Conservation (phyloP, 495 filamentous ascomycete genomes). For the Penicillium silybi region DNA sequence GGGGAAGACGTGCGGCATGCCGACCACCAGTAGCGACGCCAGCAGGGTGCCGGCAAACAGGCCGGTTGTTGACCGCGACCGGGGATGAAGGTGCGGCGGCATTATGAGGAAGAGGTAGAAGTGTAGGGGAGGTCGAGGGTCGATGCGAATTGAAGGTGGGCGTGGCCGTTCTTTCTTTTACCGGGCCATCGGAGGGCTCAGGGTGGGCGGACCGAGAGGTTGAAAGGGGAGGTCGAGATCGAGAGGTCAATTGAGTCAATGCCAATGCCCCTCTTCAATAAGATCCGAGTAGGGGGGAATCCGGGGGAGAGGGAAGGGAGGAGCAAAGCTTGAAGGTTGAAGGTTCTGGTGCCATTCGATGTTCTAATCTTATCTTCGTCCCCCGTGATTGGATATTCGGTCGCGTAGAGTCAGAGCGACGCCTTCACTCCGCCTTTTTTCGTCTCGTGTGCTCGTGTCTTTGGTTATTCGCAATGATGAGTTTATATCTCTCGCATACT, state of each 20-base stretch:
- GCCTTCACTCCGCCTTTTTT: background rate
- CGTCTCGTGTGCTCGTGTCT: background rate
- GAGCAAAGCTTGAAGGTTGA: background rate
- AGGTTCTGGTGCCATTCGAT: conserved; percentile 40
- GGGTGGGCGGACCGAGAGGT: background rate
- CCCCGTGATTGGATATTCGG: conserved; percentile 29
- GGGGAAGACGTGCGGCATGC: conserved; percentile 84
- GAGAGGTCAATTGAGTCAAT: conserved; percentile 12
- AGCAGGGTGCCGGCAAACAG: conserved; percentile 93
- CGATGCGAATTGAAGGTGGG: conserved; percentile 2
- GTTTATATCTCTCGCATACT: conserved; percentile 14
- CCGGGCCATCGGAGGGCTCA: conserved; percentile 5
- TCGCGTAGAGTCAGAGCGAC: conserved; percentile 7
- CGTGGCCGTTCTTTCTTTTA: conserved; percentile 16
- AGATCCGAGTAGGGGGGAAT: conserved; percentile 19
- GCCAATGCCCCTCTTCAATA: background rate
- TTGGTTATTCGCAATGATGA: conserved; percentile 18
- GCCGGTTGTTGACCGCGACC: conserved; percentile 83
- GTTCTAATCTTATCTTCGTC: conserved; percentile 46
- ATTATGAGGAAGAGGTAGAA: conserved; percentile 41
- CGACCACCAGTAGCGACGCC: conserved; percentile 88
- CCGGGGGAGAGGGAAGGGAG: conserved; percentile 37
- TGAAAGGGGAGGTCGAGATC: background rate
- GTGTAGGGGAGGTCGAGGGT: background rate
- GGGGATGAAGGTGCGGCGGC: conserved; percentile 89